Conservation (phyloP, 805 yeast species). For the Saccharomyces jurei region DNA sequence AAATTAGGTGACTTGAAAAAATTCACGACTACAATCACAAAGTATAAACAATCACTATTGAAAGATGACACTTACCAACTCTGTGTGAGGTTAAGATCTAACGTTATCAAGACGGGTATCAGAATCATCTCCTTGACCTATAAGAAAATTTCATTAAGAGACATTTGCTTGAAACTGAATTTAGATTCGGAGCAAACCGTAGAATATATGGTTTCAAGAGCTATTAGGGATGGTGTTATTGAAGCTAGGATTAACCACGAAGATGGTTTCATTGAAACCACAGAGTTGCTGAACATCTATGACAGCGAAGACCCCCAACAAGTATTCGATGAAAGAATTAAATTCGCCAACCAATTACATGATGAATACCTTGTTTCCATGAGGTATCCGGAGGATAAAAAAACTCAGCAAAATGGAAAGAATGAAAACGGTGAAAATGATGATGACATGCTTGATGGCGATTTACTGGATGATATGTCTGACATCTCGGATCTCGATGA, state of each 20-base stretch:
- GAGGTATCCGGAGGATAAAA: constrained; percentile 64
- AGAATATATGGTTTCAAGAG: constrained; percentile 93
- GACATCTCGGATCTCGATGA: constrained; percentile 31
- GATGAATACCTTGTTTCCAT: constrained; percentile 89
- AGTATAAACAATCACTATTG: constrained; percentile 53
- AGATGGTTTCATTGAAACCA: constrained; percentile 83
- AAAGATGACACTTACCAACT: constrained; percentile 76
- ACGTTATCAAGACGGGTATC: constrained; percentile 95
- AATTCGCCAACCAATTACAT: constrained; percentile 81
- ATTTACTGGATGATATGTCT: constrained; percentile 24
- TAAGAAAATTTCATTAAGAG: constrained; percentile 83
- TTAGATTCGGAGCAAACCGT: constrained; percentile 93
- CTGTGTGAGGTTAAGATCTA: constrained; percentile 85
- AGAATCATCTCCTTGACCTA: constrained; percentile 87
- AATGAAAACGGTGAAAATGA: constrained; percentile 14
- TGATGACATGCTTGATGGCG: constrained; percentile 18
- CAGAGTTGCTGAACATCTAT: constrained; percentile 78
- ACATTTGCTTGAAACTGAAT: constrained; percentile 85
- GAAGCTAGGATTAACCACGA: constrained; percentile 91
- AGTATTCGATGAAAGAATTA: constrained; percentile 87
- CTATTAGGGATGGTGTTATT: constrained; percentile 93
- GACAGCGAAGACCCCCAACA: constrained; percentile 80
- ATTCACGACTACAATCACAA: constrained; percentile 62
- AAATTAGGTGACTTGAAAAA: constrained; percentile 80
- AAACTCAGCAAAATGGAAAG: constrained; percentile 11